These are phyloP conservation scores for Dysphania ambrosioides DNA, from an alignment of 148 eudicot genomes.

Conservation along the genomic window DNA sequence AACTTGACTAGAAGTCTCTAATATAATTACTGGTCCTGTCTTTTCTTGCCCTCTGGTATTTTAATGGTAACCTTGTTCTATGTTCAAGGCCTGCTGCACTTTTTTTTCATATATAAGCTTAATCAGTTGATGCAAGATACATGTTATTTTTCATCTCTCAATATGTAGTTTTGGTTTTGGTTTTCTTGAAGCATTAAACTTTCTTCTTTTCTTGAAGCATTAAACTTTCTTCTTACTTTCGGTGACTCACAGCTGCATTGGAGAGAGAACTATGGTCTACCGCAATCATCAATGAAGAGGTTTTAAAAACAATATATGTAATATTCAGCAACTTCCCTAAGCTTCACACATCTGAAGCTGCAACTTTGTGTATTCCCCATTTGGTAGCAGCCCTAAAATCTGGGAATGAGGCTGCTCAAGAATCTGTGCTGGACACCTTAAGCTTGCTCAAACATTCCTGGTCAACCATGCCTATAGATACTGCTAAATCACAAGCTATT, in stretches of 20 bases:
- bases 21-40: neutral
- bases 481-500: constrained; percentile 66
- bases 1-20: neutral
- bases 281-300: constrained; percentile 63
- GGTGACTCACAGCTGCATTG: constrained; percentile 54
- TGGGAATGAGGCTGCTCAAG: constrained; percentile 72
- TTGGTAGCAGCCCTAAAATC: constrained; percentile 68
- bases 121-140: neutral
- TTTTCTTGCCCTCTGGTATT: neutral
- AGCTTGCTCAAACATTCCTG: constrained; percentile 70
- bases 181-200: neutral
- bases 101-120: neutral
- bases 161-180: neutral
- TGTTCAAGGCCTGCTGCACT: neutral
- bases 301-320: constrained; percentile 57
- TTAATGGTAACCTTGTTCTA: neutral
- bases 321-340: constrained; percentile 71
- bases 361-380: constrained; percentile 79
- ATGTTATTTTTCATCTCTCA: neutral
- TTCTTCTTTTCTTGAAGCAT: neutral
- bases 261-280: constrained; percentile 72
- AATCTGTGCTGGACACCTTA: constrained; percentile 55
- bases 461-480: constrained; percentile 67
- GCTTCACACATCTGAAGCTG: constrained; percentile 71
- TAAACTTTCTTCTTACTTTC: neutral